Conservation (phyloP, 441 rosid species). For the Populus hybrid region DNA sequence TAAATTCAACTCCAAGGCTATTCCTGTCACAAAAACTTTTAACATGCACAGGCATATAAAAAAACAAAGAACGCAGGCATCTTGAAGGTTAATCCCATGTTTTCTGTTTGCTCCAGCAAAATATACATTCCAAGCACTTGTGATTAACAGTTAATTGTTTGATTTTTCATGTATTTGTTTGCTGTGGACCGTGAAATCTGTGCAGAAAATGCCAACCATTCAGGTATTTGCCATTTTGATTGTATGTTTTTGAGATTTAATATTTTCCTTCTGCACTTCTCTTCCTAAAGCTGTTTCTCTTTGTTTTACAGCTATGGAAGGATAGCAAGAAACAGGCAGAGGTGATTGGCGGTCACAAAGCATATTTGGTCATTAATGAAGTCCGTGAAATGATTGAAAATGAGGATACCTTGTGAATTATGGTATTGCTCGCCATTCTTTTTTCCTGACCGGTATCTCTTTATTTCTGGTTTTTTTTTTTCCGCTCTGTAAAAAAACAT, state of each 20-base stretch:
- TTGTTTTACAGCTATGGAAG: conserved; percentile 60
- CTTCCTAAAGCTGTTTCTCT: background rate
- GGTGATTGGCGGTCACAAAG: conserved; percentile 83
- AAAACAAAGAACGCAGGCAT: background rate
- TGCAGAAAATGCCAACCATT: conserved; percentile 87
- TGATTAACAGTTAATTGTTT: background rate
- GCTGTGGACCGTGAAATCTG: conserved; percentile 6
- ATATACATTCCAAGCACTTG: background rate
- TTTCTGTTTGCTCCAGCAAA: conserved; percentile 3
- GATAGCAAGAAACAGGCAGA: conserved; percentile 66
- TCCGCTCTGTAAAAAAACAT: background rate
- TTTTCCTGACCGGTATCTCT: background rate
- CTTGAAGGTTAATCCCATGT: background rate
- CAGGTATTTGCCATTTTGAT: conserved; percentile 40
- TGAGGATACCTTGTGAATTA: conserved; percentile 24
- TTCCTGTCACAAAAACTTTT: background rate
- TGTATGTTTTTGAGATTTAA: conserved; percentile 2
- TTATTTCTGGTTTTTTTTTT: no score
- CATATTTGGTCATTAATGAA: conserved; percentile 64
- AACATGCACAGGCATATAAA: background rate
- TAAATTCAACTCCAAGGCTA: background rate
- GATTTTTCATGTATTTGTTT: conserved; percentile 30
- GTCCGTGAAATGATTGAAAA: conserved; percentile 74
- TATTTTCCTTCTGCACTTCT: background rate
- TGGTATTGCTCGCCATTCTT: background rate